Percentiles rank a stretch among this genome's conserved stretches.
phyloP scores from a whole-genome alignment of 2,329 filamentous ascomycete genomes.

The Ophiostoma montium region DNA sequence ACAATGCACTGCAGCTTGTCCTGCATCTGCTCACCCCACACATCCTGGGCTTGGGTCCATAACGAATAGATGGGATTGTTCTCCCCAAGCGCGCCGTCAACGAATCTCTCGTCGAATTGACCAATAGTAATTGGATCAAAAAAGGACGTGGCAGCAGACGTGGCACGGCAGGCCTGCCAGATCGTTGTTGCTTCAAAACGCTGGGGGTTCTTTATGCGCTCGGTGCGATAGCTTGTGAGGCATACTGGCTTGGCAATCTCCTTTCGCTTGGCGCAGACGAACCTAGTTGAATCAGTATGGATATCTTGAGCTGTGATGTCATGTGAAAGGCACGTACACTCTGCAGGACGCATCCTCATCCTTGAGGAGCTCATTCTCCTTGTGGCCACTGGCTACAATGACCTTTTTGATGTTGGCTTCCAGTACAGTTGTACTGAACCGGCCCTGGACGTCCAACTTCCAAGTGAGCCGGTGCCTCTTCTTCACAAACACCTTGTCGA shows the following conservation, averaged over 20 bases:
- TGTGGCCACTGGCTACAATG: slow-evolving; percentile 7
- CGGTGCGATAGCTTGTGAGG: slow-evolving; percentile 11
- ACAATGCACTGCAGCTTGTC: not conserved
- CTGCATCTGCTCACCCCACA: slow-evolving; percentile 20
- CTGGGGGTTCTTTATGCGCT: slow-evolving; percentile 6
- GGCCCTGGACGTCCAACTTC: slow-evolving; percentile 13
- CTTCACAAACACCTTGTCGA: slow-evolving; percentile 13
- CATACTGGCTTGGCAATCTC: slow-evolving; percentile 10
- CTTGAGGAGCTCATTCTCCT: slow-evolving; percentile 13
- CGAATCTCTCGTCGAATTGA: slow-evolving; percentile 11
- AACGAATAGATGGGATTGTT: slow-evolving; percentile 31
- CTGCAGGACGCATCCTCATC: slow-evolving; percentile 14
- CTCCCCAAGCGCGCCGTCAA: slow-evolving; percentile 25
- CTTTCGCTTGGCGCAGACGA: slow-evolving; percentile 16
- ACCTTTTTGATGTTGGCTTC: slow-evolving; percentile 14
- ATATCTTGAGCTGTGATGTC: not conserved
- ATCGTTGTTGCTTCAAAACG: slow-evolving; percentile 12
- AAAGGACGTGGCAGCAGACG: slow-evolving; percentile 13
- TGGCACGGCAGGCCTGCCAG: slow-evolving; percentile 14
- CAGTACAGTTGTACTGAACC: slow-evolving; percentile 11
- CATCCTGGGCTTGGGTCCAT: slow-evolving; percentile 24
- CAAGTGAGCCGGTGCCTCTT: slow-evolving; percentile 11
- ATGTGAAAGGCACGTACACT: slow-evolving; percentile 11
- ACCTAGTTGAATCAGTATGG: slow-evolving; percentile 9
- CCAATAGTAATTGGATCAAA: slow-evolving; percentile 14